Conservation (phyloP, 306 rosid genomes). For the Citrullus mucosospermus region DNA sequence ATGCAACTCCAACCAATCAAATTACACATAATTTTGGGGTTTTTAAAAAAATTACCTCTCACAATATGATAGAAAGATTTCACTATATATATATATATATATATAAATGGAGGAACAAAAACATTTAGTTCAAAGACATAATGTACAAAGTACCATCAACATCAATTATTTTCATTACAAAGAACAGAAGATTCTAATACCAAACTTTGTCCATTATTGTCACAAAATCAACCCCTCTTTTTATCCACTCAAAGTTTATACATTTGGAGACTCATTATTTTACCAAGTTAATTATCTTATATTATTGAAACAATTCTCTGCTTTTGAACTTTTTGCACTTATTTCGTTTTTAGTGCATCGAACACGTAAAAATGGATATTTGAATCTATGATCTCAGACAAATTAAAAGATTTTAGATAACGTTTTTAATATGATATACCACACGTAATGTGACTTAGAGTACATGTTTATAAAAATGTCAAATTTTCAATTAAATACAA, state of each 20-base stretch:
- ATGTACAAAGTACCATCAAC: neutral
- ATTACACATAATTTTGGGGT: neutral
- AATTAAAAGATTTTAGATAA: no score
- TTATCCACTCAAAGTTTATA: neutral
- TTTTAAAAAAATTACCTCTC: neutral
- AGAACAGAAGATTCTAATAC: conserved; percentile 2
- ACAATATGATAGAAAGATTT: neutral
- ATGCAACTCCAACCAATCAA: conserved; percentile 1
- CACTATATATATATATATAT: no score
- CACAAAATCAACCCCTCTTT: neutral
- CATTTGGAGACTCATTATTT: neutral
- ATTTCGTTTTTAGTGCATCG: no score
- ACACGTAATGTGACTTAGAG: no score
- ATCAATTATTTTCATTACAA: neutral
- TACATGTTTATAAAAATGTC: no score
- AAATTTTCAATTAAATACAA: no score
- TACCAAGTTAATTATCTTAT: neutral
- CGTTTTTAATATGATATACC: no score
- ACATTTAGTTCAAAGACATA: neutral
- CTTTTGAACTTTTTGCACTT: neutral
- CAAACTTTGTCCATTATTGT: neutral
- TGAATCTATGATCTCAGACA: no score
- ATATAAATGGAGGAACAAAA: neutral
- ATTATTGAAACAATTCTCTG: neutral
- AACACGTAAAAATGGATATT: no score